Evolutionary conservation across 352 stramenopile genomes (phyloP).

Genomic region (Thraustotheca clavata): DNA sequence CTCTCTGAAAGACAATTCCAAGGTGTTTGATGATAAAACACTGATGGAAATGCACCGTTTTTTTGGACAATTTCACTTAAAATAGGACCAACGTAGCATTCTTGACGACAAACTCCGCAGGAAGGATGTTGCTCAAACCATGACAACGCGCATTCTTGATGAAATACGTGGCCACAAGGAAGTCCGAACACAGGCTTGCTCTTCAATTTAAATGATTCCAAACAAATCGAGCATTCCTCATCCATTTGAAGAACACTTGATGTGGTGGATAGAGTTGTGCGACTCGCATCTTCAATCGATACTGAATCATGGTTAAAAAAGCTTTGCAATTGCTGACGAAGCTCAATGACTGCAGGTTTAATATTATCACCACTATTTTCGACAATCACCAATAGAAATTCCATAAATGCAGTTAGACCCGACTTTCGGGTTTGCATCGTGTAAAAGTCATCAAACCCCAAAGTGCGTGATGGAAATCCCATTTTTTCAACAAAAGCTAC

Average conservation of each 20-base stretch:
- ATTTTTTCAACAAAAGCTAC: background rate
- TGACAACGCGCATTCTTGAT: background rate
- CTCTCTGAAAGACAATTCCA: no score
- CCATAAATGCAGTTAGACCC: background rate
- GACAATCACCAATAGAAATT: background rate
- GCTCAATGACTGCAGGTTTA: background rate
- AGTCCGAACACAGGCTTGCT: background rate
- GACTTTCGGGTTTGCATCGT: background rate
- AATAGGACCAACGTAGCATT: no score
- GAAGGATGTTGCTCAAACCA: background rate
- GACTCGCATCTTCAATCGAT: no score
- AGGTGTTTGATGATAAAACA: no score
- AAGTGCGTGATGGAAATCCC: background rate
- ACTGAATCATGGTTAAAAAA: no score
- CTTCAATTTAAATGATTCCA: background rate
- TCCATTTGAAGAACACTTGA: no score
- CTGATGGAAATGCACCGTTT: no score
- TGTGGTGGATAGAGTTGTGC: no score
- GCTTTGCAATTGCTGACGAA: no score
- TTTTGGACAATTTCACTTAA: no score
- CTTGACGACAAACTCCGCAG: no score
- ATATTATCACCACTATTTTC: no score
- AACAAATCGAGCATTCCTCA: slow-evolving; percentile 1
- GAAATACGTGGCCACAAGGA: background rate
- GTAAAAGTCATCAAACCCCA: slow-evolving; percentile 1